Conservation (phyloP, 768 basidiomycete species). For the Collybia sordida region DNA sequence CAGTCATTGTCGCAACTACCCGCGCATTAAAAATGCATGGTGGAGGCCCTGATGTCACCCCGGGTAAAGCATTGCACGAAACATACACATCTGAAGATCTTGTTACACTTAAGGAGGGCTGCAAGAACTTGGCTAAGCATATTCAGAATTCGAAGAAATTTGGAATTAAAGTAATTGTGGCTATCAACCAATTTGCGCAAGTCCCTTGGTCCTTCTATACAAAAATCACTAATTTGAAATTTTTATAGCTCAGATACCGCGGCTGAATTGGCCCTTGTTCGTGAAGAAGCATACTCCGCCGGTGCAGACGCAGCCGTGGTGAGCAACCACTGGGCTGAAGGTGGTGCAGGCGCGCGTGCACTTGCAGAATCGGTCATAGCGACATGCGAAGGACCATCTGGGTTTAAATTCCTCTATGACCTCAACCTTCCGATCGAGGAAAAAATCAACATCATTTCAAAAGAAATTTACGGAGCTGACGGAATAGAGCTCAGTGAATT, state of each 20-base stretch:
- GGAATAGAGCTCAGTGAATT: constrained; percentile 85
- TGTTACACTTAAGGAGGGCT: constrained; percentile 85
- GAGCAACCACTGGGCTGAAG: constrained; percentile 97
- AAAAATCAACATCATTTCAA: constrained; percentile 87
- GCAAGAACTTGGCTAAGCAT: constrained; percentile 90
- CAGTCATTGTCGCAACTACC: constrained; percentile 95
- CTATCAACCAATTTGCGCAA: constrained; percentile 92
- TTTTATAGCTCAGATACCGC: constrained; percentile 75
- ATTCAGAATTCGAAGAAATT: constrained; percentile 96
- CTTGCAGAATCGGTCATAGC: constrained; percentile 92
- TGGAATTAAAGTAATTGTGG: constrained; percentile 94
- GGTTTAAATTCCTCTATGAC: constrained; percentile 94
- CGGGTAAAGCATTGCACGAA: constrained; percentile 90
- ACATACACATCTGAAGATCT: constrained; percentile 95
- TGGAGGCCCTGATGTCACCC: constrained; percentile 94
- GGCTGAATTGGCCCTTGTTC: constrained; percentile 86
- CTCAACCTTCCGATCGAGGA: constrained; percentile 78
- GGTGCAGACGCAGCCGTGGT: constrained; percentile 96
- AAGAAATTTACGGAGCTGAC: constrained; percentile 93
- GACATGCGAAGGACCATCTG: constrained; percentile 77
- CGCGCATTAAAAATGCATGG: constrained; percentile 99
- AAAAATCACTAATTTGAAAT: constrained; percentile 1
- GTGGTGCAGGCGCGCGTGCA: constrained; percentile 85
- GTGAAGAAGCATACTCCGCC: constrained; percentile 72
- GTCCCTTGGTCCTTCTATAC: constrained; percentile 27